Percentiles rank a stretch among this genome's conserved stretches.
Conservation (phyloP, 2,329 filamentous ascomycete species). For the Ophiostoma pallidulum region DNA sequence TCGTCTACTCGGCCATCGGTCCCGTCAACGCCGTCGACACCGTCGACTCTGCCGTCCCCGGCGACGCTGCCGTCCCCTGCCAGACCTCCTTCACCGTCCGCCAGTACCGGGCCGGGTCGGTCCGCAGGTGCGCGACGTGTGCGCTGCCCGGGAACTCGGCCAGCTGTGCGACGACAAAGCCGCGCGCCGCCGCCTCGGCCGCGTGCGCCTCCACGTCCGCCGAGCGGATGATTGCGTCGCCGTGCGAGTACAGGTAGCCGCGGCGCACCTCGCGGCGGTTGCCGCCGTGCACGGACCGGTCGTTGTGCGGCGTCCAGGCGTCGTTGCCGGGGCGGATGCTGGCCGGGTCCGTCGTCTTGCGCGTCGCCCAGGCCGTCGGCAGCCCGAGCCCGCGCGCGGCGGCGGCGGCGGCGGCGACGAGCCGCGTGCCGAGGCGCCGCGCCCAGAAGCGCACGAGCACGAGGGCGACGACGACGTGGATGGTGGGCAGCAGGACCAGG, state of each 20-base stretch:
- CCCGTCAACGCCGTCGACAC: too few species aligned
- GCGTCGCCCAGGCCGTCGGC: background rate
- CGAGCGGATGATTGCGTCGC: constrained; percentile 38
- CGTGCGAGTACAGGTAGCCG: constrained; percentile 43
- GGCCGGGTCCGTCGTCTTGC: background rate
- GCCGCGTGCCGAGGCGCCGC: background rate
- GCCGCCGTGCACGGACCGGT: constrained; percentile 21
- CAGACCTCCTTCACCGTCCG: constrained; percentile 35
- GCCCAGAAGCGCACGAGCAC: constrained; percentile 23
- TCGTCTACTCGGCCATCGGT: too few species aligned
- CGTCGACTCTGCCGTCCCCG: too few species aligned
- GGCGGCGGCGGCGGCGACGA: too few species aligned
- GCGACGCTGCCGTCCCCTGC: constrained; percentile 20
- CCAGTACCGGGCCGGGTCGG: constrained; percentile 43
- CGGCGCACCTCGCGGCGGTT: constrained; percentile 33
- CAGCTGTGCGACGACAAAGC: constrained; percentile 29
- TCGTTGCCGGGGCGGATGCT: constrained; percentile 5
- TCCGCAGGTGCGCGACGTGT: constrained; percentile 42
- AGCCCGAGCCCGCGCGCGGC: too few species aligned
- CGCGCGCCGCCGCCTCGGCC: constrained; percentile 28
- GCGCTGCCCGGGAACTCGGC: constrained; percentile 38
- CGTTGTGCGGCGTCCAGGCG: constrained; percentile 27
- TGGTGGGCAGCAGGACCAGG: constrained; percentile 18
- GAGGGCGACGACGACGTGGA: constrained; percentile 23
- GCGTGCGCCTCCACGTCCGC: constrained; percentile 41